Evolutionary conservation across 768 basidiomycete genomes (phyloP).

Genomic region (Serendipita indica): DNA sequence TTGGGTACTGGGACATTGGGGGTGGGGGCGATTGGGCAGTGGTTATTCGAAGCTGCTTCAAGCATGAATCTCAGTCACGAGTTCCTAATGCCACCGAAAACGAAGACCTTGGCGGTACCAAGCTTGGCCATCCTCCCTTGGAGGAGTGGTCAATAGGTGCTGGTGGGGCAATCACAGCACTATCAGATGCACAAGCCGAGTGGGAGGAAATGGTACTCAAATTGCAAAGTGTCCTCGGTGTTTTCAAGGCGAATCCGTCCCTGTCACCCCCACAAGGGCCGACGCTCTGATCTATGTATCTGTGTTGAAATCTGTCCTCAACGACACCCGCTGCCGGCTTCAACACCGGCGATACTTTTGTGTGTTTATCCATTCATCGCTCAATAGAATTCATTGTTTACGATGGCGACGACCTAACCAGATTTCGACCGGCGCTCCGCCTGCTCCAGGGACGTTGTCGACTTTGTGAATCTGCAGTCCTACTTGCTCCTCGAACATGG

Average conservation of each 20-base stretch:
- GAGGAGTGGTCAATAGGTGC: conserved; percentile 71
- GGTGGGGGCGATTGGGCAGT: conserved; percentile 89
- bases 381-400: too few species aligned
- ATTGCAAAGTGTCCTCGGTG: conserved; percentile 52
- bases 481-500: conserved; percentile 30
- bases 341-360: too few species aligned
- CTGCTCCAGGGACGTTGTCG: conserved; percentile 41
- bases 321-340: too few species aligned
- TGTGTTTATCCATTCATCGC: too few species aligned
- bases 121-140: not conserved
- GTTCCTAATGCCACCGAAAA: conserved; percentile 13
- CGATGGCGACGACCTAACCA: conserved; percentile 40
- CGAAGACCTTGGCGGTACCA: not conserved
- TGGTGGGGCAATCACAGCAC: conserved; percentile 91
- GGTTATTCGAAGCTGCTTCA: conserved; percentile 85
- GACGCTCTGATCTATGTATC: too few species aligned
- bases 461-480: conserved; percentile 45
- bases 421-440: conserved; percentile 51
- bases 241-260: conserved; percentile 1
- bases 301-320: too few species aligned
- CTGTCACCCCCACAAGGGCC: too few species aligned
- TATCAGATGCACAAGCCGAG: conserved; percentile 71
- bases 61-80: conserved; percentile 29
- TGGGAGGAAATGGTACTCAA: conserved; percentile 95
- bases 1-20: conserved; percentile 83